Conservation (phyloP, 441 rosid species). For the Sinapis alba region DNA sequence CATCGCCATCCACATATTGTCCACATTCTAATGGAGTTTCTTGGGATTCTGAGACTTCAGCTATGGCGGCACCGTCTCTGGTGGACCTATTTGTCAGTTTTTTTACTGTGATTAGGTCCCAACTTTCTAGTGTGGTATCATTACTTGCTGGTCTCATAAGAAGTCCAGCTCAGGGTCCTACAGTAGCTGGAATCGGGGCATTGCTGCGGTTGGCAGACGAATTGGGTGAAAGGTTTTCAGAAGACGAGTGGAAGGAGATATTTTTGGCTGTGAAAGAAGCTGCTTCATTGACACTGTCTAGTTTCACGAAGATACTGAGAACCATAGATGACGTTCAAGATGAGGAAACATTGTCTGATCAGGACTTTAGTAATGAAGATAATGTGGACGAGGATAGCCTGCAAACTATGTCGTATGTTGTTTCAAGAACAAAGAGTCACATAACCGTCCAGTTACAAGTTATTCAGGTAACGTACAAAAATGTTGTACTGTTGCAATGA, state of each 20-base stretch:
- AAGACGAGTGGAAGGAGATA: slow-evolving; percentile 82
- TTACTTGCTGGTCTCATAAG: slow-evolving; percentile 72
- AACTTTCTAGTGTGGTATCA: slow-evolving; percentile 63
- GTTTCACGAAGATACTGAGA: slow-evolving; percentile 74
- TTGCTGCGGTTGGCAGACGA: slow-evolving; percentile 68
- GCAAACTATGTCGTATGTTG: slow-evolving; percentile 78
- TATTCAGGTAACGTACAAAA: slow-evolving; percentile 58
- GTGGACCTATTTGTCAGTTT: slow-evolving; percentile 72
- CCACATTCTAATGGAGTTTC: slow-evolving; percentile 53
- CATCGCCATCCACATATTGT: slow-evolving; percentile 46
- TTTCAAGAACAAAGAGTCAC: slow-evolving; percentile 85
- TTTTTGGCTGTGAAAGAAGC: slow-evolving; percentile 78
- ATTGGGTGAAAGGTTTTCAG: slow-evolving; percentile 67
- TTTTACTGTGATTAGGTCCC: slow-evolving; percentile 64
- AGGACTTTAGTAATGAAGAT: slow-evolving; percentile 56
- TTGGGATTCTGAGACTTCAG: slow-evolving; percentile 87
- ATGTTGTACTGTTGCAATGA: slow-evolving; percentile 10
- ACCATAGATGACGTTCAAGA: slow-evolving; percentile 73
- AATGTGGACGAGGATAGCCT: slow-evolving; percentile 81
- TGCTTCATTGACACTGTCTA: slow-evolving; percentile 61
- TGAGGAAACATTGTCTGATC: slow-evolving; percentile 65
- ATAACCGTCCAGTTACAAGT: slow-evolving; percentile 78
- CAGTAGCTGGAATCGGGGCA: slow-evolving; percentile 78
- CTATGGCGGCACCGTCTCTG: slow-evolving; percentile 71
- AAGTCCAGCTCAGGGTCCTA: slow-evolving; percentile 82